Conservation (phyloP, 352 stramenopile genomes). For the Globisporangium irregulare region DNA sequence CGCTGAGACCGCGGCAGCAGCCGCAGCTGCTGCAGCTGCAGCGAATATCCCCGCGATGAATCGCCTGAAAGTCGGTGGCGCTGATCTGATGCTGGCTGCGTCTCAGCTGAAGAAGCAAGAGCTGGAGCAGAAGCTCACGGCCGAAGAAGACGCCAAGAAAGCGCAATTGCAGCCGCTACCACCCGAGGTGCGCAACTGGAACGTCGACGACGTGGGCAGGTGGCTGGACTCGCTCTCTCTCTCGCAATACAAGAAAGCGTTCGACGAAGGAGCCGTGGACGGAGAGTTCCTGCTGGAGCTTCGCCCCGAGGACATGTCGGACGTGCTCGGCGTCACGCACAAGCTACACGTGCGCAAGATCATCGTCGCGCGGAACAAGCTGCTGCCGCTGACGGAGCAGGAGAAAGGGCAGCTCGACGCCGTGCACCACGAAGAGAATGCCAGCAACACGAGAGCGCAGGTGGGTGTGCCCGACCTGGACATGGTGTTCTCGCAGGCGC, state of each 20-base stretch:
- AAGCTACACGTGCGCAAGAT: constrained; percentile 92
- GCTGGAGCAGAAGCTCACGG: constrained; percentile 44
- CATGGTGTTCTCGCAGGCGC: constrained; percentile 87
- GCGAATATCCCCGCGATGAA: constrained; percentile 87
- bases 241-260: constrained; percentile 89
- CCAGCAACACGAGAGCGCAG: constrained; percentile 28
- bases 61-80: constrained; percentile 54
- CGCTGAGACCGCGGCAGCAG: constrained; percentile 85
- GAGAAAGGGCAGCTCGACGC: constrained; percentile 72
- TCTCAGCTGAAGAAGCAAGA: constrained; percentile 78
- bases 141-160: constrained; percentile 60
- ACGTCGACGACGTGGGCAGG: constrained; percentile 87
- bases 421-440: constrained; percentile 50
- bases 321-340: constrained; percentile 90
- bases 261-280: constrained; percentile 88
- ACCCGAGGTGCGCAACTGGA: constrained; percentile 75
- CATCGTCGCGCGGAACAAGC: constrained; percentile 80
- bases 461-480: constrained; percentile 43
- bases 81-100: constrained; percentile 56
- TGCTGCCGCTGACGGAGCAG: constrained; percentile 76
- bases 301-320: constrained; percentile 86
- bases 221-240: constrained; percentile 92
- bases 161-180: constrained; percentile 64
- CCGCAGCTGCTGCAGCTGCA: constrained; percentile 79
- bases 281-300: constrained; percentile 92